phyloP scores from a whole-genome alignment of 768 basidiomycete genomes.

The Kwoniella pini region DNA sequence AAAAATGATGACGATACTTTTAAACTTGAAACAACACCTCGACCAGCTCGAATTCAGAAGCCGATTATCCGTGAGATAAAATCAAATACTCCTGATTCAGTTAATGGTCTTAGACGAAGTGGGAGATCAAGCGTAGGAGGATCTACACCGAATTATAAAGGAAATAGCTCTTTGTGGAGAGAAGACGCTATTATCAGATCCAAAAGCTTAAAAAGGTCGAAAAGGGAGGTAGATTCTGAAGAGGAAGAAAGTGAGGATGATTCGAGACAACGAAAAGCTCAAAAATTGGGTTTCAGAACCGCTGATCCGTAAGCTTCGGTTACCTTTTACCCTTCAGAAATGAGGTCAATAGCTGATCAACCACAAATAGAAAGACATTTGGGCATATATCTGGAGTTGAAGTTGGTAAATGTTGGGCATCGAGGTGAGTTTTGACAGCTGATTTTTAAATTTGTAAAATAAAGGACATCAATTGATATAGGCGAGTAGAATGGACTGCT shows the following conservation, averaged over 20 bases:
- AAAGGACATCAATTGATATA: no score
- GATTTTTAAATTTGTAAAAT: neutral
- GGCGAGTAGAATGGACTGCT: conserved; percentile 59
- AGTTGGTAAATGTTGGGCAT: conserved; percentile 82
- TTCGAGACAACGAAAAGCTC: conserved; percentile 45
- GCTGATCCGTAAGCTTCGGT: conserved; percentile 54
- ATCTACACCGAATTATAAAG: conserved; percentile 6
- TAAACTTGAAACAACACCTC: neutral
- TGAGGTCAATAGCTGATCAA: conserved; percentile 9
- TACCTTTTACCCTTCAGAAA: conserved; percentile 5
- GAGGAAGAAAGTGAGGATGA: conserved; percentile 32
- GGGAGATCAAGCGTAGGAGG: conserved; percentile 14
- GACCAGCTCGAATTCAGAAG: neutral
- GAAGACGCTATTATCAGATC: neutral
- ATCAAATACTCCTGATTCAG: neutral
- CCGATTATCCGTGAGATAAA: neutral
- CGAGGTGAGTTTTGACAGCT: conserved; percentile 57
- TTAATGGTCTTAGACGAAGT: conserved; percentile 20
- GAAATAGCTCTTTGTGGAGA: neutral
- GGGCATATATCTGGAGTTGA: conserved; percentile 76
- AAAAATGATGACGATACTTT: neutral
- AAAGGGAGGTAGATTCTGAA: conserved; percentile 11
- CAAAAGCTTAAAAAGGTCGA: neutral
- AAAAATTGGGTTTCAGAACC: conserved; percentile 43
- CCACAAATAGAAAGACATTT: conserved; percentile 62